Base-by-base conservation (phyloP, 169 alveolate genomes). In the Plasmodium ovale region DNA sequence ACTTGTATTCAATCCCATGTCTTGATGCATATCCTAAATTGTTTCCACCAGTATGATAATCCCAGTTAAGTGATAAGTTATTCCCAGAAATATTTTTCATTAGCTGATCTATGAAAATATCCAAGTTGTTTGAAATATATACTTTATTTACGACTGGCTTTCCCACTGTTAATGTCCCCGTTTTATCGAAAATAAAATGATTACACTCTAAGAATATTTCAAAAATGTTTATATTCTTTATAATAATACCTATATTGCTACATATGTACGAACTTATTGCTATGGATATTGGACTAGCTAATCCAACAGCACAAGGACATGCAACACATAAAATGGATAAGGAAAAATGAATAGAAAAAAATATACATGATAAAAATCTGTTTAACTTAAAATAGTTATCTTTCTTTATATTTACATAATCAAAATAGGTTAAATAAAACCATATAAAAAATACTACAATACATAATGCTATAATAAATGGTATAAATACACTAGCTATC, bases 291-390 rank as follows among this genome's bases (percentile, higher is more conserved):
- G 89, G 89, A 37, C 89, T 79, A 39, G 89, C 89, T 37, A 79
- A 42, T n/a, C 89, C 82, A 1, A 79, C 89, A n/a, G 89, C 89
- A 79, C 89, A 79, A 19, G 89, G 89, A 27, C 89, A 79, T 19
- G 89, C 89, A 25, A 79, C 89, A 65, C 89, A 79, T 64, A 79
- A 79, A 37, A 79, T 65, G 19, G 89, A 79, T 64, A 79, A 64
- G n/a, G 89, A 79, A 47, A 79, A 79, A 62, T 79, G 89, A 21
- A 79, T 53, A 12, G 89, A 79, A 54, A 79, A 79, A 49, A 79
- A 65, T 1, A 79, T 29, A 79, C 89, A 79, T 14, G 89, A 62
- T 58, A 79, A 51, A 47, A 79, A 58, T 19, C 35, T 64, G 49
- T 49, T 79, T 49, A 79, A 25, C 53, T 79, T 79, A 64, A 79